Evolutionary conservation across 2,329 filamentous ascomycete genomes (phyloP), one percentile per base, ranked within the genome.

Genomic region (Bisporella sp.): DNA sequence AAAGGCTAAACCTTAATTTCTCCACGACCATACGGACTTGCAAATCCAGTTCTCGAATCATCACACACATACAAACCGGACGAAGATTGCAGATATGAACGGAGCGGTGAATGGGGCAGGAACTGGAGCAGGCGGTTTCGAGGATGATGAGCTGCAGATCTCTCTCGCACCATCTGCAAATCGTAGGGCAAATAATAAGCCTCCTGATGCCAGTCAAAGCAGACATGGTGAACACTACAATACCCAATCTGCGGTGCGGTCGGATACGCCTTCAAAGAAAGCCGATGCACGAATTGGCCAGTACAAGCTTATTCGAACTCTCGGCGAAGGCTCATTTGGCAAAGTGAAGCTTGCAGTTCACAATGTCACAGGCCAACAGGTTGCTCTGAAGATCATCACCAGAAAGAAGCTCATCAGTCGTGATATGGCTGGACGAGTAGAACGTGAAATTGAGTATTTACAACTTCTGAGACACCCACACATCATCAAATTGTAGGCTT

Each of bases 291-390:
- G 92, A 59, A 83, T 97, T 64, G 90, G 90, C 58, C 88, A 91
- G 69, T 99, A 99, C 74, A 87, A 87, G 62, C 85, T 96, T 51
- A 77, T 96, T 60, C 85, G 84, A 67, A 96, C 92, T 12, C 78
- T 99, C 11, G 93, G 93, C 50, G 93, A 99, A 72, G 93, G 93
- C 44, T 96, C 91, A 3, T 99, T 99, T 68, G 93, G 93, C 62
- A 99, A 99, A 73, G 93, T 99, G 68, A 97, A 97, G 76, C 81
- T 99, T 62, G 93, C 93, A 28, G 87, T 91, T 41, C 93, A 99
- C 67, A 84, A 89, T 63, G 84, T 90, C 59, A 97, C 89, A 59
- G 88, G 88, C 57, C 91, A 97, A 69, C 89, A 96, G 73, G 93
- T 99, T 46, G 93, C 93, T 31, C 79, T 99, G 66, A 99, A 99